Conservation (phyloP, 345 rosid species). For the Eucalyptus paniculata region DNA sequence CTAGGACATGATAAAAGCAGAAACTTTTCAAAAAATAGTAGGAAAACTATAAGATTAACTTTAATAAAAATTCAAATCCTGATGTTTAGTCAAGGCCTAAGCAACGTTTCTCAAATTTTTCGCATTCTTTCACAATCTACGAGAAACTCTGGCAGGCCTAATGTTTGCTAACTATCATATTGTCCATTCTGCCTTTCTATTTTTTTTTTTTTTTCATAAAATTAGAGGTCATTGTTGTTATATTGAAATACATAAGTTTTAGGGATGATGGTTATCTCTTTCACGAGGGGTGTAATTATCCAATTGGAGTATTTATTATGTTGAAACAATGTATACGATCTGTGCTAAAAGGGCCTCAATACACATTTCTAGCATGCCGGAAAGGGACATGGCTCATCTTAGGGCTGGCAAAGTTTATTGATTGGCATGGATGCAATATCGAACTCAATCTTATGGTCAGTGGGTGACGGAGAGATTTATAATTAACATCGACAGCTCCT, state of each 20-base stretch:
- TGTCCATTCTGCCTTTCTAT: neutral
- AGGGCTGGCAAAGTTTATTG: neutral
- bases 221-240: neutral
- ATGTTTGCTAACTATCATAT: neutral
- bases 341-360: neutral
- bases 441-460: neutral
- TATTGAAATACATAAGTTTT: neutral
- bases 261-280: neutral
- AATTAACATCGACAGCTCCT: neutral
- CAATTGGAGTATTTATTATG: neutral
- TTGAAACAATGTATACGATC: neutral
- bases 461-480: neutral
- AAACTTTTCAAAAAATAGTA: neutral
- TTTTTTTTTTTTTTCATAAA: neutral
- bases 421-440: neutral
- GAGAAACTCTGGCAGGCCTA: neutral
- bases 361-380: neutral
- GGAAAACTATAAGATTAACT: neutral
- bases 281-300: neutral
- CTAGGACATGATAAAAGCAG: neutral
- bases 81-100: neutral
- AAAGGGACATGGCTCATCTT: neutral
- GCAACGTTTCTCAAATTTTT: neutral
- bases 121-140: neutral
- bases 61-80: neutral